Evolutionary conservation across 129 eudicot genomes (phyloP), one percentile per base, ranked within the genome.

Genomic region (Chrysanthemum makinoi): DNA sequence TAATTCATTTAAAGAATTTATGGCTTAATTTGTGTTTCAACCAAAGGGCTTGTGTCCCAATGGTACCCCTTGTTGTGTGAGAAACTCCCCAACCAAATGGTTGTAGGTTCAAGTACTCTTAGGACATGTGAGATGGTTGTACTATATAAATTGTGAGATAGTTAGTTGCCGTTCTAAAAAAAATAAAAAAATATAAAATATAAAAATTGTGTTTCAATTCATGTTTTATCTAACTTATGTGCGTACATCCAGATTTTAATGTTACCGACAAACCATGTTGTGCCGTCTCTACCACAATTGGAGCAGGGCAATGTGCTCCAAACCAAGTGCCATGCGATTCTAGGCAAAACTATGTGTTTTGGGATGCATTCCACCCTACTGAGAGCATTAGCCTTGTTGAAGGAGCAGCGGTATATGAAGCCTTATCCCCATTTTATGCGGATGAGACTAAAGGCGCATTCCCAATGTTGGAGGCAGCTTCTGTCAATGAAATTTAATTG

Each of bases 331-430:
- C 83, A 3, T 80, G 85, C 66, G 22, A 3, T 17, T 19, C 55
- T 35, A 80, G 84, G 57, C n/a, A 68, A 6, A 60, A 72, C 50
- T 67, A 80, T 51, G 70, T 80, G 3, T 84, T 79, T 49, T 84
- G 78, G 75, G 85, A 84, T 28, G 85, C 59, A 0, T 84, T 73
- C 22, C 88, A 80, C 64, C 83, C 88, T 2, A 80, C 83, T 2
- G 82, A 77, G 47, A 20, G 63, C 30, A 60, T 62, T 13, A 55
- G 62, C 35, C 52, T 55, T 24, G 57, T 73, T 0, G 72, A 72
- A 0, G 88, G 77, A 13, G 44, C 64, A 46, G 18, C 10, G 0
- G 53, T 17, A 10, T 83, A 74, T 39, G 76, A 66, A 64, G 13
- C 68, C n/a, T 39, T 71, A 10, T 54, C 72, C 16, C 77, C 81